Base-by-base conservation (phyloP, 139 green algal species). In the Auxenochlorella pyrenoidosa region DNA sequence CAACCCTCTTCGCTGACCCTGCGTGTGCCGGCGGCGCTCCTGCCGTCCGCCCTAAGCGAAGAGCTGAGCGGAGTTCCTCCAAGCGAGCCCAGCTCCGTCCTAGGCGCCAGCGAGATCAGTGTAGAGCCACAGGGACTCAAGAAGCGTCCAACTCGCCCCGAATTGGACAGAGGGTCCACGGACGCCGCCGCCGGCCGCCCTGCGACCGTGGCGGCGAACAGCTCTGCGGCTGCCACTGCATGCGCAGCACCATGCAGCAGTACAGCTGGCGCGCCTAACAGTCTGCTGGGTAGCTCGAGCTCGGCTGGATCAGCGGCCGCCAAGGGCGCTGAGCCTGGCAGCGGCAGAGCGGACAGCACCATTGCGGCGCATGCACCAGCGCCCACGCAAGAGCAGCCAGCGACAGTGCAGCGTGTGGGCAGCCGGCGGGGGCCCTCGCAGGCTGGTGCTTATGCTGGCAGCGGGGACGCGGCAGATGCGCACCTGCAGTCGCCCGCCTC, bases 341-440 rank as follows among this genome's bases (percentile, higher is more conserved):
- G 34, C 24, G 63, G 63, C 63, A 71, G 19, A 22, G 63, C 5
- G 12, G 70, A 3, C 70, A 13, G n/a, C 12, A 16, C 36, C 28
- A 5, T 2, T 12, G n/a, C n/a, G n/a, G 68, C 68, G 34, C 68
- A 30, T 2, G 28, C 43, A 15, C 43, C 43, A 21, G 19, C 38
- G 26, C 18, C 72, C 0, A 36, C 12, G 63, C 63, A 71, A 34
- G 28, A 71, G 63, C 63, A 71, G 6, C 19, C 72, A 18, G 4
- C 38, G 36, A 6, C 75, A 60, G 43, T 81, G 75, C 75, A 81
- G 43, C 75, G 75, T 36, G 43, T 63, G 75, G 75, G 75, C 43
- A 81, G 75, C 75, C 30, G 75, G 22, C 41, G 59, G 34, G 32
- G 34, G 32, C 70, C 70, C 70, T 76, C 70, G 70, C 70, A 76